These are phyloP conservation scores for Colletotrichum zoysiae DNA, from an alignment of 2,329 filamentous ascomycete genomes.

Conservation along the genomic window DNA sequence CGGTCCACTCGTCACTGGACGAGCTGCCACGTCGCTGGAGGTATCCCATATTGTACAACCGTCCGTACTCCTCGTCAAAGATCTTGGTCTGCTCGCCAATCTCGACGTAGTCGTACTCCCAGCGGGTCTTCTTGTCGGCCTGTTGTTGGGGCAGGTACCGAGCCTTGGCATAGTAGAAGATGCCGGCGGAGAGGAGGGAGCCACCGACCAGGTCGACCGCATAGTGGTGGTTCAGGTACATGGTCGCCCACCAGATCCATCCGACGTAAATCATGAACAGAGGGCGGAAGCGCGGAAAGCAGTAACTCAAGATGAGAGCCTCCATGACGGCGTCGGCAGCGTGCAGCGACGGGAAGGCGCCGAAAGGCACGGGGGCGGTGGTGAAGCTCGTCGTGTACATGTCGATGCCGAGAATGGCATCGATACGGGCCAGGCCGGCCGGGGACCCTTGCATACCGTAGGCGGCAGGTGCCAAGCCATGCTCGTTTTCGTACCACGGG, in stretches of 20 bases:
- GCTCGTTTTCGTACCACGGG: constrained; percentile 96
- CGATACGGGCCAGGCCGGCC: constrained; percentile 88
- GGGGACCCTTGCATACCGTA: constrained; percentile 93
- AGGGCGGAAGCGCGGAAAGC: constrained; percentile 85
- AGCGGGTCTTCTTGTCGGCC: constrained; percentile 86
- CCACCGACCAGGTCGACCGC: constrained; percentile 92
- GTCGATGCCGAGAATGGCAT: constrained; percentile 90
- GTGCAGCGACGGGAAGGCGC: constrained; percentile 94
- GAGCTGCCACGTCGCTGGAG: constrained; percentile 58
- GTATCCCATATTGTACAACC: constrained; percentile 61
- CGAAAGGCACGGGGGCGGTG: constrained; percentile 91
- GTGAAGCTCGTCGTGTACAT: constrained; percentile 94
- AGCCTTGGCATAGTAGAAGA: constrained; percentile 85
- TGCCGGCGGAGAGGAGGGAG: constrained; percentile 80
- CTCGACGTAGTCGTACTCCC: constrained; percentile 97
- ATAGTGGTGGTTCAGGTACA: constrained; percentile 98
- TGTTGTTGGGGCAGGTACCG: constrained; percentile 87
- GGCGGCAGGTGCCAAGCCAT: constrained; percentile 90
- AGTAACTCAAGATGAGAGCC: constrained; percentile 91
- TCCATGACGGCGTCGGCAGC: constrained; percentile 90
- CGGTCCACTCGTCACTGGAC: constrained; percentile 90
- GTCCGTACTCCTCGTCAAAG: constrained; percentile 61
- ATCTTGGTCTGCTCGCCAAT: constrained; percentile 71
- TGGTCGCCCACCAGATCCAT: constrained; percentile 99
- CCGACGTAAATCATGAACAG: constrained; percentile 86